Percentiles rank a stretch among this genome's conserved stretches.
Evolutionary conservation across 1,284 basidiomycete species (phyloP).

Genomic region (Spongispora temasekensis): DNA sequence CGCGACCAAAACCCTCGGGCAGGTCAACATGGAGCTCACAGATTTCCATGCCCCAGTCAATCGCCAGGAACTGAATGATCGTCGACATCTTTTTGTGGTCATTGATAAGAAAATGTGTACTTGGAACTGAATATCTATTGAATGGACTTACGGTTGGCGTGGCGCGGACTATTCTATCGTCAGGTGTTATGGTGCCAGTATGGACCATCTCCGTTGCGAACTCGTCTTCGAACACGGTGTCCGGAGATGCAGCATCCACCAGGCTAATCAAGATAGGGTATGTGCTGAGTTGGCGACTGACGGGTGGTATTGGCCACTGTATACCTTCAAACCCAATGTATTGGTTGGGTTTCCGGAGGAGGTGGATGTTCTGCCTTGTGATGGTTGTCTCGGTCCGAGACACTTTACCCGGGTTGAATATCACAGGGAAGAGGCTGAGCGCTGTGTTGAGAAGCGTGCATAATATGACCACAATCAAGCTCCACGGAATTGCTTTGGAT

Average conservation of each 20-base stretch:
- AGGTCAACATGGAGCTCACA: slow-evolving; percentile 18
- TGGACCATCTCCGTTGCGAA: slow-evolving; percentile 15
- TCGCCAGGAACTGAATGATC: slow-evolving; percentile 16
- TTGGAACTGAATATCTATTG: background rate
- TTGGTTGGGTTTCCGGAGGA: slow-evolving; percentile 14
- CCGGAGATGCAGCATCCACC: slow-evolving; percentile 15
- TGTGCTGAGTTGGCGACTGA: slow-evolving; percentile 8
- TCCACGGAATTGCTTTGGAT: slow-evolving; percentile 10
- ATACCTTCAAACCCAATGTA: slow-evolving; percentile 20
- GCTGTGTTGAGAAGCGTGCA: slow-evolving; percentile 17
- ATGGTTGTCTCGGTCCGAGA: background rate
- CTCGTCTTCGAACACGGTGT: slow-evolving; percentile 16
- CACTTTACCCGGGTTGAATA: background rate
- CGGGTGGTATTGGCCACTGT: slow-evolving; percentile 6
- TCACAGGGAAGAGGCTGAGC: slow-evolving; percentile 11
- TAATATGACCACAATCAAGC: slow-evolving; percentile 10
- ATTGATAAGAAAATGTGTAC: too few relatives aligned
- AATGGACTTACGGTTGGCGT: slow-evolving; percentile 15
- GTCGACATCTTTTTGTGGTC: slow-evolving; percentile 11
- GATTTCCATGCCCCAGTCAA: slow-evolving; percentile 22
- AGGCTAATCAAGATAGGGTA: slow-evolving; percentile 16
- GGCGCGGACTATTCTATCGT: slow-evolving; percentile 12
- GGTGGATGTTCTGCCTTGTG: slow-evolving; percentile 18
- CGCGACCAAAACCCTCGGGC: slow-evolving; percentile 7
- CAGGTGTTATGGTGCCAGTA: slow-evolving; percentile 16